These are phyloP conservation scores for Nakazawaea populi DNA, from an alignment of 805 yeast species.

Conservation along the genomic window DNA sequence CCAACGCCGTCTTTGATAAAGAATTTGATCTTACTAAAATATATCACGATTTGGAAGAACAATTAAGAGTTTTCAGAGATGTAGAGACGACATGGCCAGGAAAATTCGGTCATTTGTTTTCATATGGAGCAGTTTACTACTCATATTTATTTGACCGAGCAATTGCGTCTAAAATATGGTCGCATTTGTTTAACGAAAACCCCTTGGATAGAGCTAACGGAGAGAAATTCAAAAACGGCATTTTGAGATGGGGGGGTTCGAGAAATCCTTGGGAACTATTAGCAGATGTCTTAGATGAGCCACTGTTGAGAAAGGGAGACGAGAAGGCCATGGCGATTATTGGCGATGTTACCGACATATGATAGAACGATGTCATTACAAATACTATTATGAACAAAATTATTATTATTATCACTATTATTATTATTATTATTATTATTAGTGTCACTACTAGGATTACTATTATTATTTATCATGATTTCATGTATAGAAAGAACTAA, in stretches of 20 bases:
- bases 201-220: constrained; percentile 77
- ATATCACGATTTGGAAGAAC: constrained; percentile 61
- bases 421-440: background rate
- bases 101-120: constrained; percentile 85
- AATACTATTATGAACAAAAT: background rate
- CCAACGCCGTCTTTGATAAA: constrained; percentile 30
- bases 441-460: too few relatives aligned
- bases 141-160: constrained; percentile 90
- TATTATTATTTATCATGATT: too few relatives aligned
- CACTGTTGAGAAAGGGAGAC: constrained; percentile 60
- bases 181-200: constrained; percentile 57
- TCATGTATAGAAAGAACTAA: too few relatives aligned
- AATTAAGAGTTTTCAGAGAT: constrained; percentile 60
- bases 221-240: constrained; percentile 58
- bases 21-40: constrained; percentile 52
- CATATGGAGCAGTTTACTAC: constrained; percentile 93
- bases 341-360: constrained; percentile 22
- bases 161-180: constrained; percentile 83
- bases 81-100: constrained; percentile 83
- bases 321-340: constrained; percentile 59
- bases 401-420: background rate
- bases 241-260: constrained; percentile 92
- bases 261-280: constrained; percentile 84
- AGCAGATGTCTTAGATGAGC: constrained; percentile 68
- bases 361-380: background rate